A percentile compares a stretch with the other conserved stretches of the same genome.
Evolutionary conservation across 2,329 filamentous ascomycete species (phyloP).

Genomic region (Aotearoamyces nothofagi): DNA sequence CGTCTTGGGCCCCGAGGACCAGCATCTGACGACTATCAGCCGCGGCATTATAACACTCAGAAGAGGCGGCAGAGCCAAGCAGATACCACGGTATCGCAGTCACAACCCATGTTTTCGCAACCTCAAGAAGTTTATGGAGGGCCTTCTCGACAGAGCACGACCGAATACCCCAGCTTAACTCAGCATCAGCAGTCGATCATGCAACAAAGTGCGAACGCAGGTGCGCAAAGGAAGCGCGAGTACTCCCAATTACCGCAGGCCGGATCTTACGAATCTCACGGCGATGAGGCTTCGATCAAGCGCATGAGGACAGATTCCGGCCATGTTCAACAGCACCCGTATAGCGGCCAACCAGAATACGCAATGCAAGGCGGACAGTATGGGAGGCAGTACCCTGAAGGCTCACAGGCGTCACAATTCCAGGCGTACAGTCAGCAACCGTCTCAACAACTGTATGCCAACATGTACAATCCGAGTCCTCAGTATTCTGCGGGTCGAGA

Average conservation of each 20-base stretch:
- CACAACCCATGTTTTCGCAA: background rate
- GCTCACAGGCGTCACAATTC: background rate
- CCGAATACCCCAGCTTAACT: background rate
- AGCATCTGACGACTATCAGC: conserved; percentile 18
- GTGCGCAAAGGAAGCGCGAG: background rate
- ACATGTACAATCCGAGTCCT: background rate
- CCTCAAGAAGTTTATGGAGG: background rate
- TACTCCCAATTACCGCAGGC: background rate
- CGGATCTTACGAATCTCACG: background rate
- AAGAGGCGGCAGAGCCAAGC: conserved; percentile 1
- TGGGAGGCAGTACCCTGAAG: background rate
- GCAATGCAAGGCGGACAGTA: background rate
- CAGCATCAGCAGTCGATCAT: too few species aligned
- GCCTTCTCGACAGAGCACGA: background rate
- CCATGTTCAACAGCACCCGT: background rate
- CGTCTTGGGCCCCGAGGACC: conserved; percentile 17
- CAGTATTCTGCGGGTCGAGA: background rate
- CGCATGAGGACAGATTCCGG: background rate
- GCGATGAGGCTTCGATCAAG: background rate
- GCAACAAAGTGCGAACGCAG: background rate
- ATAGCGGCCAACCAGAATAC: background rate
- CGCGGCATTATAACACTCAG: conserved; percentile 12
- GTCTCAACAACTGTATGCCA: background rate
- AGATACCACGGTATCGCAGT: background rate
- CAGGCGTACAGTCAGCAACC: background rate